Base-by-base conservation (phyloP, 768 basidiomycete species). In the Thelephora ganbajun region DNA sequence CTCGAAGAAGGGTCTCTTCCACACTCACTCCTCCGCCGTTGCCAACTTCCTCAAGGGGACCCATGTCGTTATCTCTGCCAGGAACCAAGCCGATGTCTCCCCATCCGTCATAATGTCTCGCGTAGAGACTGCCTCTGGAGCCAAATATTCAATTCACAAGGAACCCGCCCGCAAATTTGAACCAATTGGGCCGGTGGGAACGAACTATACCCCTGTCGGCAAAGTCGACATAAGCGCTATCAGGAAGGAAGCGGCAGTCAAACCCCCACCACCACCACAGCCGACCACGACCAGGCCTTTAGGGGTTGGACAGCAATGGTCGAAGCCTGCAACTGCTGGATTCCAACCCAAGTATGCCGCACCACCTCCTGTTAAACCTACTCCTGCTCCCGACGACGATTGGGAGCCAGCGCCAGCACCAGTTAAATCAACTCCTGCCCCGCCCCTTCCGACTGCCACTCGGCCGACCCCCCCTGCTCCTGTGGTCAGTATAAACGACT, bases 1-100 rank as follows among this genome's bases (percentile, higher is more conserved):
- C 61, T 71, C 72, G 16, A 83, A 87, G 64, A 98, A 98, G 62
- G 94, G 94, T 6, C 71, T 96, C 19, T 94, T 94, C 68, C 83
- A 89, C 58, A 82, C 79, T 6, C 93, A 97, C 62, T 78, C 90
- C 6, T 73, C 74, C 41, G 74, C 89, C 1, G 84, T 98, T 7
- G 73, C 80, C 36, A 76, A 69, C 48, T 93, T 83, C 62, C 70
- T 98, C 41, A 79, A 79, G 5, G 88, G 87, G 35, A 76, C 82
- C 0, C 91, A 94, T 59, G 83, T 93, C 53, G 83, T 87, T 18
- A 74, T 93, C 64, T 85, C 68, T 54, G 91, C 91, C 13, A 74
- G 91, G 48, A 87, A 85, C 54, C 90, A 93, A 85, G 72, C 72
- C 44, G 94, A 97, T 65, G 86, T 97, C 18, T 64, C 77, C 0